Evolutionary conservation across 495 filamentous ascomycete species (phyloP), one percentile per base, ranked within the genome.

Genomic region (Penicillium cataractarum): DNA sequence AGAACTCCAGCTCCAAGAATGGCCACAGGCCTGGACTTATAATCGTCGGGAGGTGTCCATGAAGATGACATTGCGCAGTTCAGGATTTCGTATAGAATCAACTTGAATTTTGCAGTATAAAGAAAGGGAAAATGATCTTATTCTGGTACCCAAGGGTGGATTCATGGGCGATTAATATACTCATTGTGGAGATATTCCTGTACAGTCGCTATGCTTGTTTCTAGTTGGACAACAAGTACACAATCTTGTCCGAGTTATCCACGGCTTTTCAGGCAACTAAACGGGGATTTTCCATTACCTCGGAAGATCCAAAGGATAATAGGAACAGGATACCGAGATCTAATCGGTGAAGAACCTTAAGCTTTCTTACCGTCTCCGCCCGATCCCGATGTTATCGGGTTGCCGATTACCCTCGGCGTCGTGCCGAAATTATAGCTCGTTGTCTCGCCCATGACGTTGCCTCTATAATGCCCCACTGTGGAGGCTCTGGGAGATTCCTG

Each of bases 1-100:
- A 84, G 73, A 0, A 82, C 79, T 31, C 82, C 82, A 29, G 70
- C 80, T 0, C 82, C 81, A 12, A 83, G 66, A 39, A 84, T 64
- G 24, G 65, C 65, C 22, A 84, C 77, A 6, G 78, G 79, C 3
- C 76, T 15, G 75, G 9, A 57, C 67, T 65, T 58, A 64, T 75
- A 78, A 35, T 75, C 49, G 5, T 58, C 49, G 5, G 78, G 76
- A 54, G 76, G 73, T 49, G 66, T 53, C 74, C 73, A 80, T 12
- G 17, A 13, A 29, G 56, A 27, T 32, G 21, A 24, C 65, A 68
- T 68, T 33, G 26, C 24, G 31, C 26, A 46, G 13, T 15, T 24
- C 19, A 17, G 29, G 19, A 9, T 15, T 8, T 52, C 33, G 33
- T 15, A 4, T 39, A 39, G 35, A 39, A 39, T 12, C 33, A 35